Evolutionary conservation across 768 basidiomycete species (phyloP).

Genomic region (Pleurotus salmoneostramineus): DNA sequence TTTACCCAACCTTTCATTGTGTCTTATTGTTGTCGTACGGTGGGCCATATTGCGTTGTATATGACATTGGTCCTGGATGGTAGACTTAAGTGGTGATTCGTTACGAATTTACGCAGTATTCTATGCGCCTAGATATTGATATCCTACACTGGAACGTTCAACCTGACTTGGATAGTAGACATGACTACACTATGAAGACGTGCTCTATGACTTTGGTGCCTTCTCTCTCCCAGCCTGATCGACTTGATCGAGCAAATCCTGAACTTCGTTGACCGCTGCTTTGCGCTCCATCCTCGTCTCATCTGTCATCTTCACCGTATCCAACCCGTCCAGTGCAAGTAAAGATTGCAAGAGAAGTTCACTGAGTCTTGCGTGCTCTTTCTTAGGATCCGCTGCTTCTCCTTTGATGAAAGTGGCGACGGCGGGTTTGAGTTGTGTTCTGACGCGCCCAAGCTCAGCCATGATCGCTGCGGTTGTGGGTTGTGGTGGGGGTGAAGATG

Average conservation of each 20-base stretch:
- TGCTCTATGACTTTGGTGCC: background rate
- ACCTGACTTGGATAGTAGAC: background rate
- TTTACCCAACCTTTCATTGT: too few species aligned
- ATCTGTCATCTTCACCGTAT: conserved; percentile 47
- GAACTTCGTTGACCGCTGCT: conserved; percentile 82
- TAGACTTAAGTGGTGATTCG: too few species aligned
- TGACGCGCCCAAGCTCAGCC: conserved; percentile 45
- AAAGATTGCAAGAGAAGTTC: conserved; percentile 88
- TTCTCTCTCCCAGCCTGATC: conserved; percentile 61
- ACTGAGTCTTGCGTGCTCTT: conserved; percentile 55
- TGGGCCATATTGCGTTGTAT: too few species aligned
- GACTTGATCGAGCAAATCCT: conserved; percentile 74
- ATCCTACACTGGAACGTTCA: too few species aligned
- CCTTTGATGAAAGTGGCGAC: conserved; percentile 51
- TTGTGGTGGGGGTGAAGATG: conserved; percentile 31
- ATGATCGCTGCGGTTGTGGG: conserved; percentile 51
- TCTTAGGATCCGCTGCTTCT: conserved; percentile 21
- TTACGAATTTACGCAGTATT: too few species aligned
- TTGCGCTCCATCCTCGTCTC: conserved; percentile 80
- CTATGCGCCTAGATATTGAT: too few species aligned
- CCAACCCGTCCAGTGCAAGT: conserved; percentile 80
- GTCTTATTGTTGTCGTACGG: too few species aligned
- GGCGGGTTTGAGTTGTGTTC: conserved; percentile 48
- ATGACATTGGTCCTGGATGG: too few species aligned
- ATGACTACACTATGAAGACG: too few species aligned